Evolutionary conservation across 2,329 filamentous ascomycete species (phyloP).

Genomic region (Trichoderma endophyticum): DNA sequence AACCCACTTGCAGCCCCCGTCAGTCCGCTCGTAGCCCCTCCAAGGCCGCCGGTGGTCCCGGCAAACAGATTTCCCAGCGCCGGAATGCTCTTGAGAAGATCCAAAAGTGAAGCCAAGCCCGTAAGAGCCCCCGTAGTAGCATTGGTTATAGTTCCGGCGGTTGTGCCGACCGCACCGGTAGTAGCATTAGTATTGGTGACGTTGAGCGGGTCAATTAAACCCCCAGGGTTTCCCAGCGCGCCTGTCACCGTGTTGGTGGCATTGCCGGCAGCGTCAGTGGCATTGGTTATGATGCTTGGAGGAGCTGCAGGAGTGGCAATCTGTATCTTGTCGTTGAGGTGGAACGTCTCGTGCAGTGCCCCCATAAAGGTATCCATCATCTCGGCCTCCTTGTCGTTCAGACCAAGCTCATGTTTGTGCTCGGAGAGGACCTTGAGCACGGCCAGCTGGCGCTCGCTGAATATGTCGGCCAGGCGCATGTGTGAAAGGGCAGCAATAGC

Average conservation of each 20-base stretch:
- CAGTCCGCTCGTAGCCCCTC: not conserved
- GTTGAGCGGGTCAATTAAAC: not conserved
- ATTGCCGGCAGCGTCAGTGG: not conserved
- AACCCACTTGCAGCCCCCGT: not conserved
- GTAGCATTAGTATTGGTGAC: not conserved
- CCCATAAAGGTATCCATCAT: slow-evolving; percentile 4
- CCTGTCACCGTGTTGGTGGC: not conserved
- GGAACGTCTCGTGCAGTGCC: not conserved
- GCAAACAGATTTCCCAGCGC: not conserved
- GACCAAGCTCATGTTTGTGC: slow-evolving; percentile 1
- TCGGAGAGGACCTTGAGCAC: slow-evolving; percentile 3
- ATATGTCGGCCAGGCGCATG: not conserved
- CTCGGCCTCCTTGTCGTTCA: not conserved
- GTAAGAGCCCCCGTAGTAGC: not conserved
- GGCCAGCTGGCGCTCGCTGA: slow-evolving; percentile 6
- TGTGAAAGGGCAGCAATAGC: not conserved
- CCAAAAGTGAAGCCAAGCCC: not conserved
- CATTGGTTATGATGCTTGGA: not conserved
- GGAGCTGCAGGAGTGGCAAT: not conserved
- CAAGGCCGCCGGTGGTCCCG: too few relatives aligned
- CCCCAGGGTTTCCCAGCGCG: not conserved
- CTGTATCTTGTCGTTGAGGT: not conserved
- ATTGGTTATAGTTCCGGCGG: not conserved
- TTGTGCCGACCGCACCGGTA: not conserved
- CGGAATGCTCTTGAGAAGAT: not conserved